Evolutionary conservation across 2,329 filamentous ascomycete genomes (phyloP).

Genomic region (Venturiaceae sp.): DNA sequence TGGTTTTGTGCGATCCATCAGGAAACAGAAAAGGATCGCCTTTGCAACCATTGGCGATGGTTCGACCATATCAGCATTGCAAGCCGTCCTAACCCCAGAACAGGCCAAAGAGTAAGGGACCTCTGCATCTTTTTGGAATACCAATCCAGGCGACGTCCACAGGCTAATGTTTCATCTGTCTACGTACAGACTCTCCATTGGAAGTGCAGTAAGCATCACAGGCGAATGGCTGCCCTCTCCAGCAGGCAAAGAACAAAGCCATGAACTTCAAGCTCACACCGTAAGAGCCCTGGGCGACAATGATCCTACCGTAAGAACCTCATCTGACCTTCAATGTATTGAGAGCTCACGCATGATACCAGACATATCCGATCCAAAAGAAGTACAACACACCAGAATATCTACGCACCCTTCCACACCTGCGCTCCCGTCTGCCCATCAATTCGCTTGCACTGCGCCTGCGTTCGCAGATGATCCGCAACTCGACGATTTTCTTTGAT

Average conservation of each 20-base stretch:
- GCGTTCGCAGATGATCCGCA: conserved; percentile 68
- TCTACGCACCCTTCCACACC: conserved; percentile 77
- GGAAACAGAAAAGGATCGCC: conserved; percentile 73
- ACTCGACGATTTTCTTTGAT: conserved; percentile 67
- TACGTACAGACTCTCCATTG: conserved; percentile 62
- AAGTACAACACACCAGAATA: conserved; percentile 90
- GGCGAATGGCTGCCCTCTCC: conserved; percentile 69
- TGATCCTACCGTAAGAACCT: conserved; percentile 56
- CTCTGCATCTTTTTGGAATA: not conserved
- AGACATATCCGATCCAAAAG: conserved; percentile 92
- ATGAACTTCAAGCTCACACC: conserved; percentile 68
- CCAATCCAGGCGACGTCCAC: not conserved
- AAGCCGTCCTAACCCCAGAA: conserved; percentile 66
- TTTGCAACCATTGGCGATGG: conserved; percentile 87
- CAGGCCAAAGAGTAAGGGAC: conserved; percentile 61
- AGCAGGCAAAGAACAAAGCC: conserved; percentile 55
- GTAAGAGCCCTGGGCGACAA: conserved; percentile 66
- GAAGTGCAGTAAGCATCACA: conserved; percentile 66
- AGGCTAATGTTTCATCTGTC: not conserved
- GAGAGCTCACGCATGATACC: conserved; percentile 6
- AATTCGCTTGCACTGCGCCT: conserved; percentile 74
- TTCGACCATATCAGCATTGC: conserved; percentile 66
- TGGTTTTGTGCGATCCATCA: conserved; percentile 75
- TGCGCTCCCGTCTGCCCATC: conserved; percentile 71
- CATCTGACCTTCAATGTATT: not conserved